phyloP scores from a whole-genome alignment of 345 rosid species.

The Geranium rotundifolium region DNA sequence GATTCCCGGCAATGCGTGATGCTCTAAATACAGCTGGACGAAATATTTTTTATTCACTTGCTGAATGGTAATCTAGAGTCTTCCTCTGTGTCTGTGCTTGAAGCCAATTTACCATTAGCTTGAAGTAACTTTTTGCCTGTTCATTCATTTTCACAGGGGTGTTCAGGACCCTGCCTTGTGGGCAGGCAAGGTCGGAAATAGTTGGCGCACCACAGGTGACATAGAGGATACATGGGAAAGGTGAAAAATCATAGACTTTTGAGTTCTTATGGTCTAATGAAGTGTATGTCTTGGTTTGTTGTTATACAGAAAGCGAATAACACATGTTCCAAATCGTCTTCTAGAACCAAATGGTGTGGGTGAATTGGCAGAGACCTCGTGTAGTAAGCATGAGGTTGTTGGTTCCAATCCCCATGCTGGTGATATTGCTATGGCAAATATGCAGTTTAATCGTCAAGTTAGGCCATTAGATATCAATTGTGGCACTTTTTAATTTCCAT shows the following conservation, averaged over 20 bases:
- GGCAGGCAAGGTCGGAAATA: constrained; percentile 88
- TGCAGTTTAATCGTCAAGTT: too few relatives aligned
- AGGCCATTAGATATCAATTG: too few relatives aligned
- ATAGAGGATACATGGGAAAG: constrained; percentile 95
- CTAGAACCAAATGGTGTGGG: too few relatives aligned
- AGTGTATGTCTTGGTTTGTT: too few relatives aligned
- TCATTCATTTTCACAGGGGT: constrained; percentile 43
- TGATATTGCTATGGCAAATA: too few relatives aligned
- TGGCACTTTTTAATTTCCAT: too few relatives aligned
- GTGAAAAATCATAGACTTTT: constrained; percentile 27
- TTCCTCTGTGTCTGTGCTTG: constrained; percentile 1
- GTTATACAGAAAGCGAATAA: too few relatives aligned
- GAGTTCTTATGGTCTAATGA: neutral
- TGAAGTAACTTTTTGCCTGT: neutral
- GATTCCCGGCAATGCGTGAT: constrained; percentile 94
- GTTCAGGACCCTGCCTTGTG: constrained; percentile 89
- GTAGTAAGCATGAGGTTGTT: too few relatives aligned
- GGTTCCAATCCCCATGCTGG: too few relatives aligned
- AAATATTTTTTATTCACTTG: constrained; percentile 69
- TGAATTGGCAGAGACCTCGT: too few relatives aligned
- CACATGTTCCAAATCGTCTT: too few relatives aligned
- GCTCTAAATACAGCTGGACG: constrained; percentile 71
- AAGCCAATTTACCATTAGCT: neutral
- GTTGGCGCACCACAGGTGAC: constrained; percentile 96
- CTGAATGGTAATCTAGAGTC: constrained; percentile 63